phyloP scores from a whole-genome alignment of 2,329 filamentous ascomycete genomes.

The Aspergillus persii region DNA sequence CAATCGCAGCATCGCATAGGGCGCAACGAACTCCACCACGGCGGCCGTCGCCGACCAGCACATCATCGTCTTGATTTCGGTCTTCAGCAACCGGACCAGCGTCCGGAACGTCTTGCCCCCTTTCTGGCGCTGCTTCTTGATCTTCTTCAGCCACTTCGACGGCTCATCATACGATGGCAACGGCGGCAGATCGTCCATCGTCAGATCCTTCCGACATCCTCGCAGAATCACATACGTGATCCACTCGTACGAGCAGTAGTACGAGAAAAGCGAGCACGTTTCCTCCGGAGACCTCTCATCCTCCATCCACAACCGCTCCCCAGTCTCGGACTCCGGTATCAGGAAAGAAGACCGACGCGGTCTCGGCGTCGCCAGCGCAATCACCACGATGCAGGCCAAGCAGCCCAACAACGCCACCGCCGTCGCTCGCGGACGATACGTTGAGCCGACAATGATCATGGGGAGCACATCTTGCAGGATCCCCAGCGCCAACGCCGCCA shows the following conservation, averaged over 20 bases:
- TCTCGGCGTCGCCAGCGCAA: constrained; percentile 19
- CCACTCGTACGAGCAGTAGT: constrained; percentile 35
- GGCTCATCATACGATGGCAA: constrained; percentile 32
- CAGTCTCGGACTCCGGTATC: constrained; percentile 16
- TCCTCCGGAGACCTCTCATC: constrained; percentile 27
- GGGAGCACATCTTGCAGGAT: constrained; percentile 23
- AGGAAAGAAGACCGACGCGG: constrained; percentile 12
- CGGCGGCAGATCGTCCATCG: constrained; percentile 32
- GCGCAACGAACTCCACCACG: constrained; percentile 50
- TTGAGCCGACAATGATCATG: constrained; percentile 23
- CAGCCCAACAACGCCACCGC: constrained; percentile 18
- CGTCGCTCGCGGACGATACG: constrained; percentile 13
- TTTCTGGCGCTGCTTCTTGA: constrained; percentile 23
- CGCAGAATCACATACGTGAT: constrained; percentile 31
- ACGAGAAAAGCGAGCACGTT: constrained; percentile 33
- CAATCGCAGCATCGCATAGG: constrained; percentile 55
- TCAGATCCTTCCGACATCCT: constrained; percentile 28
- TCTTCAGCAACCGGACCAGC: constrained; percentile 23
- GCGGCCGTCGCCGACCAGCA: constrained; percentile 24
- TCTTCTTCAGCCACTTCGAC: constrained; percentile 23
- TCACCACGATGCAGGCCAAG: constrained; percentile 15
- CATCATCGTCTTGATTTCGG: constrained; percentile 27
- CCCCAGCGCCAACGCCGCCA: constrained; percentile 19
- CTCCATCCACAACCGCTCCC: constrained; percentile 2
- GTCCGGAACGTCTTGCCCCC: constrained; percentile 29